Evolutionary conservation across 768 basidiomycete species (phyloP).

Genomic region (Lentinus tigrinus): DNA sequence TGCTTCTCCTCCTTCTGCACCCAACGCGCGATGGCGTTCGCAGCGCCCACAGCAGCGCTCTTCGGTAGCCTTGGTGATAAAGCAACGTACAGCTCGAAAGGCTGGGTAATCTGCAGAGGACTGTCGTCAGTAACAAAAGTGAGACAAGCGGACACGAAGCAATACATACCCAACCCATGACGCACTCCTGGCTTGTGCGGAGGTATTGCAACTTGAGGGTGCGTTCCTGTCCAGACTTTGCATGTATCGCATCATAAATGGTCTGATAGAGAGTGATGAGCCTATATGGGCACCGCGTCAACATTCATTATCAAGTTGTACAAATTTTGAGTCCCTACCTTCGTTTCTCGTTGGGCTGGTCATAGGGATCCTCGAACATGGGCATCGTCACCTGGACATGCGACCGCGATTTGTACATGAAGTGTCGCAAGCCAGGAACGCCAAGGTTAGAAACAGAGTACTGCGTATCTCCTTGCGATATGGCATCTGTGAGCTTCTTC

Average conservation of each 20-base stretch:
- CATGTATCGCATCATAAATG: slow-evolving; percentile 87
- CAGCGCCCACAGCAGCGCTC: slow-evolving; percentile 82
- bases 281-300: slow-evolving; percentile 38
- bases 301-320: too few relatives aligned
- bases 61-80: slow-evolving; percentile 85
- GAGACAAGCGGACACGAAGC: too few relatives aligned
- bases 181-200: slow-evolving; percentile 80
- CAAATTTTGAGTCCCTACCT: slow-evolving; percentile 42
- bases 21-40: slow-evolving; percentile 89
- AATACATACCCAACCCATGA: slow-evolving; percentile 90
- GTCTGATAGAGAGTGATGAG: slow-evolving; percentile 85
- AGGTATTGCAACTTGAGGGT: slow-evolving; percentile 86
- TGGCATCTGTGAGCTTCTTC: slow-evolving; percentile 48
- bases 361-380: slow-evolving; percentile 84
- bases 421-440: slow-evolving; percentile 92
- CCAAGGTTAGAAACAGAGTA: slow-evolving; percentile 73
- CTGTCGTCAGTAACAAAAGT: too few relatives aligned
- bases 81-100: slow-evolving; percentile 88
- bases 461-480: slow-evolving; percentile 49
- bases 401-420: slow-evolving; percentile 87
- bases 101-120: slow-evolving; percentile 85
- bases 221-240: slow-evolving; percentile 78
- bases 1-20: slow-evolving; percentile 82
- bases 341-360: slow-evolving; percentile 53
- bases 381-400: slow-evolving; percentile 91